Conservation (phyloP, 192 early-diverging fungal genomes). For the Powellomyces hirtus region DNA sequence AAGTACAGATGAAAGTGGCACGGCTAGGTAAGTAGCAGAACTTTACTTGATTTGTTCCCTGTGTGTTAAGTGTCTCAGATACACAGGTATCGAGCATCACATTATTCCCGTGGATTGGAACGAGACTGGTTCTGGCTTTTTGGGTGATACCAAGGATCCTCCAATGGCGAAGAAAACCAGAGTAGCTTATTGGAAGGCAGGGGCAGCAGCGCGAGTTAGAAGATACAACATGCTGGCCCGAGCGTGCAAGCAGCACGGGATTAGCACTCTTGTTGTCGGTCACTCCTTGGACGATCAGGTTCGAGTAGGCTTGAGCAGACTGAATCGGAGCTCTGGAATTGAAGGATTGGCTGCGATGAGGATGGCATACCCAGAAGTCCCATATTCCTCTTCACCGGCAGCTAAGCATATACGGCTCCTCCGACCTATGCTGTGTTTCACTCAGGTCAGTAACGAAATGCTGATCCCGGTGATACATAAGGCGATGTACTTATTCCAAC, state of each 20-base stretch:
- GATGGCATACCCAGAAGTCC: slow-evolving; percentile 22
- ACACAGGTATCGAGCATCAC: slow-evolving; percentile 3
- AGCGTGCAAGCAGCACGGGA: slow-evolving; percentile 32
- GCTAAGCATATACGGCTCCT: slow-evolving; percentile 36
- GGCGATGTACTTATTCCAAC: background rate
- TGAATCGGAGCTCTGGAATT: slow-evolving; percentile 43
- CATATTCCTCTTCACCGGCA: slow-evolving; percentile 31
- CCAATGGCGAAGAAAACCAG: background rate
- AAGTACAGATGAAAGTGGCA: slow-evolving; percentile 28
- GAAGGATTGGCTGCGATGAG: slow-evolving; percentile 48
- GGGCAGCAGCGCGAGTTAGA: slow-evolving; percentile 16
- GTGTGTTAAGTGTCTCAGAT: too few species aligned
- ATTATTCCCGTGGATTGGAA: slow-evolving; percentile 11
- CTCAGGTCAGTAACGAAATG: slow-evolving; percentile 33
- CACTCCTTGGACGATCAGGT: slow-evolving; percentile 50
- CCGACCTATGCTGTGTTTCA: slow-evolving; percentile 40
- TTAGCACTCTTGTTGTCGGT: slow-evolving; percentile 42
- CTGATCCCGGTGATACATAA: background rate
- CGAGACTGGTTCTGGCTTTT: slow-evolving; percentile 35
- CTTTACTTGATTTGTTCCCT: background rate
- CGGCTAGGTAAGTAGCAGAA: slow-evolving; percentile 13
- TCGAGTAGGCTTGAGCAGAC: slow-evolving; percentile 40
- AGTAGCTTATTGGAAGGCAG: background rate
- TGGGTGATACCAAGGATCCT: slow-evolving; percentile 11
- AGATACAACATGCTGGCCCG: slow-evolving; percentile 39